Evolutionary conservation across 2,329 filamentous ascomycete genomes (phyloP).

Genomic region (Fusarium sp.): DNA sequence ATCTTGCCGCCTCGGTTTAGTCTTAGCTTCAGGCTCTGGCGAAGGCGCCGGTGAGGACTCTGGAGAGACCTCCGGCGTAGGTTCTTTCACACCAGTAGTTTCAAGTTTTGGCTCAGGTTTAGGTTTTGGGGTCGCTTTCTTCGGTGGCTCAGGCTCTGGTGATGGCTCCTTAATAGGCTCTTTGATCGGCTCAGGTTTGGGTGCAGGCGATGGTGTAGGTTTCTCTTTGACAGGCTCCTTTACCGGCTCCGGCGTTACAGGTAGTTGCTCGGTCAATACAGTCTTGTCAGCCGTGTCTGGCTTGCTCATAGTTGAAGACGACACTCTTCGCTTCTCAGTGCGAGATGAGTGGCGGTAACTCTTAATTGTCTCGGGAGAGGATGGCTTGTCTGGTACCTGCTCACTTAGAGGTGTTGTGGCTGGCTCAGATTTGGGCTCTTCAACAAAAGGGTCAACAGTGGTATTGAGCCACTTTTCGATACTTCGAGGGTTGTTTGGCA

Average conservation of each 20-base stretch:
- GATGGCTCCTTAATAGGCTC: conserved; percentile 27
- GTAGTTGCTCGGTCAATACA: conserved; percentile 6
- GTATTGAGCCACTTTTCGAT: conserved; percentile 74
- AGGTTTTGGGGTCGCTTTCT: conserved; percentile 14
- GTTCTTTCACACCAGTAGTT: conserved; percentile 7
- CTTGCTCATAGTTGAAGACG: conserved; percentile 36
- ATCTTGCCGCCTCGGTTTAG: conserved; percentile 35
- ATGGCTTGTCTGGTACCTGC: conserved; percentile 18
- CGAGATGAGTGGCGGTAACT: conserved; percentile 41
- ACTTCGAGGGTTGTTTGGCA: conserved; percentile 67
- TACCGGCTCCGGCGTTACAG: conserved; percentile 4
- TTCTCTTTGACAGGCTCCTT: conserved; percentile 17
- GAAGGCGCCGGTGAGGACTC: conserved; percentile 20
- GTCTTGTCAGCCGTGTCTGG: conserved; percentile 30
- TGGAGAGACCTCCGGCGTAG: conserved; percentile 9
- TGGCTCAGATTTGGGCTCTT: conserved; percentile 46
- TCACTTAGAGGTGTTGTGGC: conserved; percentile 22
- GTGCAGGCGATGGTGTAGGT: conserved; percentile 1
- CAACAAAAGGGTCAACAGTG: conserved; percentile 72
- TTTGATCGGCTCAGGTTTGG: conserved; percentile 17
- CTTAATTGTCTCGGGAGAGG: conserved; percentile 37
- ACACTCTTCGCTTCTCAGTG: conserved; percentile 35
- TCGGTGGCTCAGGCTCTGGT: conserved; percentile 17
- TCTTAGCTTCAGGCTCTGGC: conserved; percentile 26
- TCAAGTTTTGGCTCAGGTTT: conserved; percentile 12